Conservation (phyloP, 2,329 filamentous ascomycete species). For the Fusarium subglutinans region DNA sequence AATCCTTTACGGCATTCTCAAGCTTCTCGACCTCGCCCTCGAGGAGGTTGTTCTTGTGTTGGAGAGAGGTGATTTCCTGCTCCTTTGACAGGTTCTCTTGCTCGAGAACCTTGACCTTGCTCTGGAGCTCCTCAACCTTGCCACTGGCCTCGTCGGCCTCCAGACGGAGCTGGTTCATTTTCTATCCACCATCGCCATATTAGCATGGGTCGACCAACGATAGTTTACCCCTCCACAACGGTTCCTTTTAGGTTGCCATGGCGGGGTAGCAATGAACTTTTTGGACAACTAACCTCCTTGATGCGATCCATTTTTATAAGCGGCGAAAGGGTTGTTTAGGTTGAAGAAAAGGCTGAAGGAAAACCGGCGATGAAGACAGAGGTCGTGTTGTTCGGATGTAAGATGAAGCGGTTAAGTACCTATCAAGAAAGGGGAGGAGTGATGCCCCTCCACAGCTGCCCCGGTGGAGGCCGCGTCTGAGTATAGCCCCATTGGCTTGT, state of each 20-base stretch:
- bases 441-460: constrained; percentile 50
- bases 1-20: constrained; percentile 82
- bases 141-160: constrained; percentile 87
- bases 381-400: constrained; percentile 47
- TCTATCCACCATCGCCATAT: constrained; percentile 61
- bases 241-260: constrained; percentile 41
- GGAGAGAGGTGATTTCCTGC: constrained; percentile 95
- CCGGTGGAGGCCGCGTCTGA: constrained; percentile 35
- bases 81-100: constrained; percentile 97
- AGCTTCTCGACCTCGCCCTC: constrained; percentile 94
- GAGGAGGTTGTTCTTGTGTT: constrained; percentile 93
- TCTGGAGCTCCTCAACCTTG: constrained; percentile 87
- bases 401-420: constrained; percentile 46
- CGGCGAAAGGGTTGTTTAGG: constrained; percentile 10
- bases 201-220: constrained; percentile 37
- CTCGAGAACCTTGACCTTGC: constrained; percentile 88
- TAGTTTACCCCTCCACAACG: constrained; percentile 44
- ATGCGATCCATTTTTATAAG: constrained; percentile 79
- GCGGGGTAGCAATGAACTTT: constrained; percentile 43
- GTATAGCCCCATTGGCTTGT: constrained; percentile 44
- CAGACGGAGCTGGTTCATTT: constrained; percentile 93
- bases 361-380: constrained; percentile 43
- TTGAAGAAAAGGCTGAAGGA: constrained; percentile 23
- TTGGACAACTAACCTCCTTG: constrained; percentile 76
- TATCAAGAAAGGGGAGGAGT: constrained; percentile 50